Evolutionary conservation across 768 basidiomycete genomes (phyloP).

Genomic region (Lyophyllum atratum): DNA sequence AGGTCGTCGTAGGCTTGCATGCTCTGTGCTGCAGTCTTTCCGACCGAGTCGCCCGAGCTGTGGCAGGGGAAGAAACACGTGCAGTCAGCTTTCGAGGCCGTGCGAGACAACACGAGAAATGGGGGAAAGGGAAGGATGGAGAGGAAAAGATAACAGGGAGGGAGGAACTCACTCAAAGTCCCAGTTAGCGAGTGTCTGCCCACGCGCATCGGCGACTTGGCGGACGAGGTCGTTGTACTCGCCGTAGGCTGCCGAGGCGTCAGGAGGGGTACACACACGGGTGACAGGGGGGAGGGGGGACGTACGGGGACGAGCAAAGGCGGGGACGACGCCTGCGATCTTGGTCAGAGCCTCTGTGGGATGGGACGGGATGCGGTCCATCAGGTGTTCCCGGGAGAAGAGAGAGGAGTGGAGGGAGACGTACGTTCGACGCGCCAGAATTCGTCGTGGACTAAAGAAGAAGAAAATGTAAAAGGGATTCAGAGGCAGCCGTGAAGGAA

Average conservation of each 20-base stretch:
- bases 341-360: slow-evolving; percentile 35
- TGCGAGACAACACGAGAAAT: too few species aligned
- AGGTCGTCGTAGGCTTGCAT: slow-evolving; percentile 28
- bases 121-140: too few species aligned
- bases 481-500: background rate
- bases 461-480: too few species aligned
- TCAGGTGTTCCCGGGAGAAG: too few species aligned
- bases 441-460: slow-evolving; percentile 30
- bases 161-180: slow-evolving; percentile 23
- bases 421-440: slow-evolving; percentile 39
- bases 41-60: slow-evolving; percentile 39
- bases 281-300: background rate
- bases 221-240: slow-evolving; percentile 39
- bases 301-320: slow-evolving; percentile 44
- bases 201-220: slow-evolving; percentile 23
- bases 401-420: too few species aligned
- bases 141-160: background rate
- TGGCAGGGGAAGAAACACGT: background rate
- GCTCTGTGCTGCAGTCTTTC: slow-evolving; percentile 28
- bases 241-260: slow-evolving; percentile 33
- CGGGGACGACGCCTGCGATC: slow-evolving; percentile 38
- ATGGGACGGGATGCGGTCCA: too few species aligned
- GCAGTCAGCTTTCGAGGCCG: background rate
- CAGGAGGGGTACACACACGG: background rate
- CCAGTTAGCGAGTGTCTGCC: slow-evolving; percentile 25